Conservation (phyloP, 2,329 filamentous ascomycete genomes). For the Scolecobasidium constrictum region DNA sequence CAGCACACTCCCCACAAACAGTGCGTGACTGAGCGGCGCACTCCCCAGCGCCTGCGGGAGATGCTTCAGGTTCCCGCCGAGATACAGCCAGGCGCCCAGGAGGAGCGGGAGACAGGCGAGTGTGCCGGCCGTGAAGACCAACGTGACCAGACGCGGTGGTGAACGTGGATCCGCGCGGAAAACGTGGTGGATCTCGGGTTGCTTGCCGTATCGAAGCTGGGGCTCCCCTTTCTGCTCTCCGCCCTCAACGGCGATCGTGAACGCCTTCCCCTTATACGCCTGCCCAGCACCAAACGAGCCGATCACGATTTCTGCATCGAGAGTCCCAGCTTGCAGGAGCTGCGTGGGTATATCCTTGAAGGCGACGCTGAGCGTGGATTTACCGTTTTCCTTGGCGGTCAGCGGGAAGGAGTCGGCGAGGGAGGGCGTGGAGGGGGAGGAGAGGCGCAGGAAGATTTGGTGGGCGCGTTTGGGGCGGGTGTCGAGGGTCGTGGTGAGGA, state of each 20-base stretch:
- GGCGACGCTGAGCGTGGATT: slow-evolving; percentile 77
- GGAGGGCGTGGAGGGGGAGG: slow-evolving; percentile 60
- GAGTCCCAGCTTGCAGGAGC: slow-evolving; percentile 58
- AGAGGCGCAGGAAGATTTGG: slow-evolving; percentile 82
- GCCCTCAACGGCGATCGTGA: slow-evolving; percentile 57
- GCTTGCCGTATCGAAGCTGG: slow-evolving; percentile 73
- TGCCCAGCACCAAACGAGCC: slow-evolving; percentile 72
- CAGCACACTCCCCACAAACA: slow-evolving; percentile 81
- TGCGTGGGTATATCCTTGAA: slow-evolving; percentile 58
- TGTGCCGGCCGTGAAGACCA: slow-evolving; percentile 66
- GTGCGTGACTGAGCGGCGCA: slow-evolving; percentile 67
- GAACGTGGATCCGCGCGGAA: slow-evolving; percentile 73
- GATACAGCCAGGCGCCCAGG: slow-evolving; percentile 59
- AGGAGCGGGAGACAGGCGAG: slow-evolving; percentile 63
- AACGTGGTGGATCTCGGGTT: slow-evolving; percentile 78
- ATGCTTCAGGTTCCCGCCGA: slow-evolving; percentile 78
- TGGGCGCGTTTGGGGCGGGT: slow-evolving; percentile 75
- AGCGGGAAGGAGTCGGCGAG: slow-evolving; percentile 83
- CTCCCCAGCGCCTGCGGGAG: slow-evolving; percentile 61
- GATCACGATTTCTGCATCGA: slow-evolving; percentile 73
- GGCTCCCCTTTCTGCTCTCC: slow-evolving; percentile 58
- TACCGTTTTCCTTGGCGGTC: slow-evolving; percentile 75
- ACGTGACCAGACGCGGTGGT: slow-evolving; percentile 67
- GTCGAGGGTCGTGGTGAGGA: slow-evolving; percentile 70
- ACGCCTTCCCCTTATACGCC: slow-evolving; percentile 57